phyloP scores from a whole-genome alignment of 2,329 filamentous ascomycete species.

The Podosphaera fusca region DNA sequence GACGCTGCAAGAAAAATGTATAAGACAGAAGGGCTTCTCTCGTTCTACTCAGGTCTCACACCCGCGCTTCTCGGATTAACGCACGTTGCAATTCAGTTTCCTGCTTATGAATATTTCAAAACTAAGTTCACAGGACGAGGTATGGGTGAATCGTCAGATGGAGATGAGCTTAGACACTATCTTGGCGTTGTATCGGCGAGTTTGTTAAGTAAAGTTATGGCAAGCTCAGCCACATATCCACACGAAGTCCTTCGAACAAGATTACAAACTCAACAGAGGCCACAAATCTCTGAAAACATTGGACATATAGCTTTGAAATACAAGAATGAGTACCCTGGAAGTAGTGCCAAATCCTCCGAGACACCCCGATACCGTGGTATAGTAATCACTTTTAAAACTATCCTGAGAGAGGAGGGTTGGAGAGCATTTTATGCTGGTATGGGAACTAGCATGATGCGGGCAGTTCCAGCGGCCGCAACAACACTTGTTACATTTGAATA shows the following conservation, averaged over 20 bases:
- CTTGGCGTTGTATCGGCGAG: constrained; percentile 69
- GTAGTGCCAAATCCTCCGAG: constrained; percentile 7
- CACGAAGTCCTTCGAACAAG: constrained; percentile 90
- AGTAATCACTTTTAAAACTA: constrained; percentile 59
- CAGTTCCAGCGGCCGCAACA: constrained; percentile 83
- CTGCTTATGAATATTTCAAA: constrained; percentile 84
- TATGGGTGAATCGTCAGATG: constrained; percentile 44
- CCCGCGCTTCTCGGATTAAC: constrained; percentile 79
- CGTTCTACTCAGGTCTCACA: constrained; percentile 88
- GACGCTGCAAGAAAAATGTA: constrained; percentile 97
- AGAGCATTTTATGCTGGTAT: constrained; percentile 90
- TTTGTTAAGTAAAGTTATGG: constrained; percentile 80
- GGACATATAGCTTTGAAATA: constrained; percentile 27
- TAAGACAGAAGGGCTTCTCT: constrained; percentile 58
- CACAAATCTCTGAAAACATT: constrained; percentile 26
- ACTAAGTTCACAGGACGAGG: constrained; percentile 70
- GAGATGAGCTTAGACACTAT: constrained; percentile 46
- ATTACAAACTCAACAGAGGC: constrained; percentile 75
- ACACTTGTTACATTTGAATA: constrained; percentile 96
- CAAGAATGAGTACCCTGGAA: constrained; percentile 10
- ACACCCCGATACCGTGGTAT: constrained; percentile 48
- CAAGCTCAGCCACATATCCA: constrained; percentile 86
- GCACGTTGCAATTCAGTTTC: constrained; percentile 93
- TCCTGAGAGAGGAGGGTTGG: constrained; percentile 82
- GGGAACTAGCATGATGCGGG: constrained; percentile 92